Conservation (phyloP, 164 flowering plant species). For the Amborella trichopoda region DNA sequence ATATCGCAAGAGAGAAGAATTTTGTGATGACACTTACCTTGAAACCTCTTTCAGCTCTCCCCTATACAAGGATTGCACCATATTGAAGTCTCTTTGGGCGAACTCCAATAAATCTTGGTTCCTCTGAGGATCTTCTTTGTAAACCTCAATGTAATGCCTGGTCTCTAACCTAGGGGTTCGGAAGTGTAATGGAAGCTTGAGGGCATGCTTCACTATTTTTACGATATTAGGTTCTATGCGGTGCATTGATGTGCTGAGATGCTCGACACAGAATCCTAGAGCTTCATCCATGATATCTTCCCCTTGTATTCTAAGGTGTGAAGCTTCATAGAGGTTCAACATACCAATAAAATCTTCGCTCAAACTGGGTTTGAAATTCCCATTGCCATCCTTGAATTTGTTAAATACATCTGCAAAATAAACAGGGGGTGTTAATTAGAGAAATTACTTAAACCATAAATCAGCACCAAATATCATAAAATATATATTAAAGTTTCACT, state of each 20-base stretch:
- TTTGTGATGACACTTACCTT: no score
- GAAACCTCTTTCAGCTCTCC: slow-evolving; percentile 24
- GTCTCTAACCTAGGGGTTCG: slow-evolving; percentile 24
- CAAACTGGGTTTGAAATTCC: slow-evolving; percentile 11
- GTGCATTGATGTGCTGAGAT: no score
- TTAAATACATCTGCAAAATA: slow-evolving; percentile 18
- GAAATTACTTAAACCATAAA: no score
- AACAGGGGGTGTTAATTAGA: background rate
- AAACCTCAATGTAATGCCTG: slow-evolving; percentile 9
- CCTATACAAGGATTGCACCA: slow-evolving; percentile 23
- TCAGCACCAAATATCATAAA: no score
- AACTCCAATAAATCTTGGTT: slow-evolving; percentile 15
- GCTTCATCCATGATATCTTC: slow-evolving; percentile 44
- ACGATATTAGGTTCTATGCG: slow-evolving; percentile 11
- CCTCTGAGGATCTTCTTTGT: slow-evolving; percentile 3
- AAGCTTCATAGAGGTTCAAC: slow-evolving; percentile 24
- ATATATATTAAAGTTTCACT: no score
- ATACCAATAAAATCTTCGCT: slow-evolving; percentile 14
- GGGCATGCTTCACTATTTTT: slow-evolving; percentile 8
- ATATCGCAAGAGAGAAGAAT: no score
- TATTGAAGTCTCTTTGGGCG: slow-evolving; percentile 22
- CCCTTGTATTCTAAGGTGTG: slow-evolving; percentile 22
- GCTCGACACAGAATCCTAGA: slow-evolving; percentile 12
- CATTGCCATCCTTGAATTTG: slow-evolving; percentile 20
- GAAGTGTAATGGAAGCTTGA: slow-evolving; percentile 30